Conservation (phyloP, 2,329 filamentous ascomycete genomes). For the Thermothelomyces thermophilus region DNA sequence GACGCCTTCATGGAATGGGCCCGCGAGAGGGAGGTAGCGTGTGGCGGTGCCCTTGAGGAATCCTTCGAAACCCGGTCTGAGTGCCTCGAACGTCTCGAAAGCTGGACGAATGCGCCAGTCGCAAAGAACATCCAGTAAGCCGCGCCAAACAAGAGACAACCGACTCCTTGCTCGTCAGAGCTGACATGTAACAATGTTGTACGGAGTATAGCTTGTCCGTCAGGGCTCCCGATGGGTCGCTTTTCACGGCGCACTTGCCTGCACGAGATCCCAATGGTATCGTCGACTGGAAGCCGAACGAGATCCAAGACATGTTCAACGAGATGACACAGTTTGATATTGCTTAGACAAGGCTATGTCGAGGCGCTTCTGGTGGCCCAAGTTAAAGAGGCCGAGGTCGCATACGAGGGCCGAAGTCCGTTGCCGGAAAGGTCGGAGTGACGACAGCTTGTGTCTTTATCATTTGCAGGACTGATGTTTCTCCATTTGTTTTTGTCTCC, state of each 20-base stretch:
- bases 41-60: not conserved
- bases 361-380: too few species aligned
- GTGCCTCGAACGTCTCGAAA: conserved; percentile 4
- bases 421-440: too few species aligned
- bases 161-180: not conserved
- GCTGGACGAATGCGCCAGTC: conserved; percentile 5
- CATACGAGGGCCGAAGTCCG: too few species aligned
- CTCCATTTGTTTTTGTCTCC: too few species aligned
- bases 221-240: not conserved
- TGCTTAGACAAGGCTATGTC: not conserved
- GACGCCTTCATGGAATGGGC: conserved; percentile 14
- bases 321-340: conserved; percentile 5
- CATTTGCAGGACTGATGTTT: too few species aligned
- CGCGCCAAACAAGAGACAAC: not conserved
- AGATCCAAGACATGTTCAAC: conserved; percentile 3
- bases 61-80: conserved; percentile 2
- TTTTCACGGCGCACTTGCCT: conserved; percentile 1
- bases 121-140: conserved; percentile 16
- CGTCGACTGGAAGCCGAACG: conserved; percentile 11
- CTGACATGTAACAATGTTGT: too few species aligned
- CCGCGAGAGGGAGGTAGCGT: conserved; percentile 8
- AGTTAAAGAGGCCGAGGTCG: too few species aligned
- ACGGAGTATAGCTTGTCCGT: conserved; percentile 4
- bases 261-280: not conserved
- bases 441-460: too few species aligned